Base-by-base conservation (phyloP, 352 stramenopile genomes). In the Pythium dissimile region DNA sequence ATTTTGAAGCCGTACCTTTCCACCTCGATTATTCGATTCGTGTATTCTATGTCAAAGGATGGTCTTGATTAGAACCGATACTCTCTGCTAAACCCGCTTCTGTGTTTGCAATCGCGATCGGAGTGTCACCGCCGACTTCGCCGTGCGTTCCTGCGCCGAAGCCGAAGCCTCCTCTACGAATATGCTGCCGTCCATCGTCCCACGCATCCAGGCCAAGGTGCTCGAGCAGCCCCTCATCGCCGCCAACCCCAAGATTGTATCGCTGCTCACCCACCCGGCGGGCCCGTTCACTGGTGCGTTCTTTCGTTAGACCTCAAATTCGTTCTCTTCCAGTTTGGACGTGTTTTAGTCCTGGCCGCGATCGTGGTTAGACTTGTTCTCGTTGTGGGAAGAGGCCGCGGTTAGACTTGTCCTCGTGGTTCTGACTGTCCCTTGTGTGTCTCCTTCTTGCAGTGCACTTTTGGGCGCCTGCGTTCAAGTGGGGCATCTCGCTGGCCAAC, bases 401-500 rank as follows among this genome's bases (percentile, higher is more conserved):
- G n/a, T n/a, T n/a, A n/a, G n/a, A n/a, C n/a, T n/a, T n/a, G n/a
- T n/a, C n/a, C n/a, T n/a, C n/a, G n/a, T n/a, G n/a, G n/a, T n/a
- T n/a, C n/a, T n/a, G n/a, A n/a, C n/a, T n/a, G n/a, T n/a, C n/a
- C n/a, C n/a, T 0, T 26, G 30, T 51, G 10, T 53, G 5, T 52
- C 21, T 54, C 26, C 31, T 12, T 23, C 11, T 38, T n/a, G 2
- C 54, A 83, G 78, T 96, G 12, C 86, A 96, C 71, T 96, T 96
- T 58, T 96, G 88, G 86, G 88, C 88, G 13, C 88, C 88, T 12
- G 83, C 74, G 15, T 80, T 95, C 61, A 97, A 96, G 54, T 97
- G 88, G 88, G 75, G 64, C 58, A 94, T 96, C 52, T 91, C 82
- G 43, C 44, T 96, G 16, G 80, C 86, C 49, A 96, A 96, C 66